phyloP scores from a whole-genome alignment of 1,139 yeast species.

The Suhomyces atakaporum region DNA sequence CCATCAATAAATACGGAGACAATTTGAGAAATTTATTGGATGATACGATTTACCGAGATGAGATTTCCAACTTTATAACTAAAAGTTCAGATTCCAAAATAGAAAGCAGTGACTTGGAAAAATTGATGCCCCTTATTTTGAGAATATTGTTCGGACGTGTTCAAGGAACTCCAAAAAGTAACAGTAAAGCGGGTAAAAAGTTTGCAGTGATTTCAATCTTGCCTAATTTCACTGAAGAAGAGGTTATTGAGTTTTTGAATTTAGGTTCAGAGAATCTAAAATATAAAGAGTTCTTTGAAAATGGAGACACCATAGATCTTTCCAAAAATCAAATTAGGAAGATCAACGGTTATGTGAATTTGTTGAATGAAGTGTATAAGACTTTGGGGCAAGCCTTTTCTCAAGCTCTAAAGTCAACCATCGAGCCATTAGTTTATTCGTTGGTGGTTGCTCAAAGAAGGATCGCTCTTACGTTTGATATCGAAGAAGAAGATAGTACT shows the following conservation, averaged over 20 bases:
- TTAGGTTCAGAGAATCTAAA: conserved; percentile 63
- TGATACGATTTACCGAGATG: conserved; percentile 84
- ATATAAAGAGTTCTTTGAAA: conserved; percentile 37
- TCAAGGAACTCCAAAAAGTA: conserved; percentile 59
- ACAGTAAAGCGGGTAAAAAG: conserved; percentile 72
- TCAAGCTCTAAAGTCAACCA: conserved; percentile 49
- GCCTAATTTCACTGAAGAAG: conserved; percentile 58
- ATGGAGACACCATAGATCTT: conserved; percentile 16
- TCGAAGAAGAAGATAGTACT: conserved; percentile 21
- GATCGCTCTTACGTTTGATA: conserved; percentile 27
- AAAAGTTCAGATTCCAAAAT: conserved; percentile 53
- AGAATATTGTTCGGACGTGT: conserved; percentile 87
- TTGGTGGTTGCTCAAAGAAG: conserved; percentile 57
- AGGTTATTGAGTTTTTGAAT: conserved; percentile 59
- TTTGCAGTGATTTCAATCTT: conserved; percentile 74
- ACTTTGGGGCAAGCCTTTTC: conserved; percentile 64
- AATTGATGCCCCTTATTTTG: conserved; percentile 69
- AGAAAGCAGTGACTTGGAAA: conserved; percentile 59
- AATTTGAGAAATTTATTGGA: conserved; percentile 75
- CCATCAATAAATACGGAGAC: conserved; percentile 68
- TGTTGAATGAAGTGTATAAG: conserved; percentile 62
- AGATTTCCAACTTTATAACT: conserved; percentile 63
- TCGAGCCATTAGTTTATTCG: conserved; percentile 63
- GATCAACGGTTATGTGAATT: conserved; percentile 70
- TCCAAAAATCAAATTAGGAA: conserved; percentile 44